Evolutionary conservation across 2,329 filamentous ascomycete genomes (phyloP), one percentile per base, ranked within the genome.

Genomic region (Didymella sp.): DNA sequence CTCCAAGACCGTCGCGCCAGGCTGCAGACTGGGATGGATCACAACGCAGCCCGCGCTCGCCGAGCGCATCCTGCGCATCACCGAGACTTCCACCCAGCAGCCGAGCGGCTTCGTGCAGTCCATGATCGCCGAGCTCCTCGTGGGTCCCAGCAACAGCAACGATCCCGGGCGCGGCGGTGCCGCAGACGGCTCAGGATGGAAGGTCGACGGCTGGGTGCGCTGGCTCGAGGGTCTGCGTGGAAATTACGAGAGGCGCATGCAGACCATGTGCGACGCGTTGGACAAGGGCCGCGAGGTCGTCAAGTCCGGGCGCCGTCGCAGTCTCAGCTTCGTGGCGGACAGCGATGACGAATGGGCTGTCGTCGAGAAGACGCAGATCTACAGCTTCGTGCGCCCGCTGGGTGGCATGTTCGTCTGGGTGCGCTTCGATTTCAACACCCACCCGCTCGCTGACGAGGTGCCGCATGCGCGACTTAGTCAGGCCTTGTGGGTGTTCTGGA

Each of bases 331-430:
- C 12, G 60, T 73, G 37, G 62, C 66, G 11, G 77, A 80, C 19
- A 66, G 82, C 27, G 64, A 64, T 78, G 77, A 80, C 17, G 89
- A 90, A 56, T 95, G 90, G 88, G 85, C 88, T 57, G 84, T 93
- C 57, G 83, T 96, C 43, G 87, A 88, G 68, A 92, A 90, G 77
- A 89, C 85, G 1, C 82, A 84, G 58, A 84, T 96, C 64, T 90
- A 88, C 75, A 85, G 87, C 42, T 96, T 96, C 71, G 77, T 84
- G 64, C 92, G 90, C 83, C 92, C 93, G 1, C 85, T 89, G 25
- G 93, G 88, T 31, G 93, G 93, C 71, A 97, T 97, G 92, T 97
- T 96, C 75, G 77, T 96, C 53, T 97, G 93, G 93, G 69, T 96
- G 3, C 83, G 85, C 53, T 77, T 95, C 59, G 82, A 87, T 71